Evolutionary conservation across 495 filamentous ascomycete genomes (phyloP).

Genomic region (Amorphotheca resinae): DNA sequence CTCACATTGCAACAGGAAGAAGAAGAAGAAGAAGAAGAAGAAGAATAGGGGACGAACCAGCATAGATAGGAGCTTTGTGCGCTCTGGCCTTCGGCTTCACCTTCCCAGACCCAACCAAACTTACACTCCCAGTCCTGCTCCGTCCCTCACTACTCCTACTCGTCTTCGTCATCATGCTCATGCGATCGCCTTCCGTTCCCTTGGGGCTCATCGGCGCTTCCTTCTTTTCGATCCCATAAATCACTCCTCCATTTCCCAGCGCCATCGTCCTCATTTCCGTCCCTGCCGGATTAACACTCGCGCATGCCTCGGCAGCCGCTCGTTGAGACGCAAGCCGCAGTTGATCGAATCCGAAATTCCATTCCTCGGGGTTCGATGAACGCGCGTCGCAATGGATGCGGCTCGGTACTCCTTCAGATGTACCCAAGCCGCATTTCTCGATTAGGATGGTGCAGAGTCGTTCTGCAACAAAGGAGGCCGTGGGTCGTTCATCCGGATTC

Average conservation of each 20-base stretch:
- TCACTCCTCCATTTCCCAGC: conserved; percentile 7
- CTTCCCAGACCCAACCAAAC: conserved; percentile 4
- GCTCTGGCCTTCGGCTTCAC: conserved; percentile 19
- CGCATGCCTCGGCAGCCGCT: conserved; percentile 18
- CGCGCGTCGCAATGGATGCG: conserved; percentile 15
- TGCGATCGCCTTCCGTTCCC: conserved; percentile 3
- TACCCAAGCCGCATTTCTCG: conserved; percentile 23
- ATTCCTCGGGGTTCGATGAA: not conserved
- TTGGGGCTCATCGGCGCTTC: not conserved
- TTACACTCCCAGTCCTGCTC: conserved; percentile 8
- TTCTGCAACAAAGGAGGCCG: conserved; percentile 32
- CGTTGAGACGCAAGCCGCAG: conserved; percentile 13
- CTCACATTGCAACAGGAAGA: too few relatives aligned
- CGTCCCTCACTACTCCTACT: conserved; percentile 15
- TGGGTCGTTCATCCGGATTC: conserved; percentile 33
- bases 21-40: too few relatives aligned
- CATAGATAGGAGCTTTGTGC: conserved; percentile 32
- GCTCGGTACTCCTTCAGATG: not conserved
- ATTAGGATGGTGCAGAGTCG: conserved; percentile 32
- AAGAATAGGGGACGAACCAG: conserved; percentile 21
- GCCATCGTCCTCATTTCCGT: conserved; percentile 8
- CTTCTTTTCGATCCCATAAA: conserved; percentile 15
- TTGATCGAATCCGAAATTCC: conserved; percentile 14
- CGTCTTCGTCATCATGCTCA: conserved; percentile 10
- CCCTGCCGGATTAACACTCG: conserved; percentile 11